These are phyloP conservation scores for Coprinellus micaceus DNA, from an alignment of 768 basidiomycete genomes.

Conservation along the genomic window DNA sequence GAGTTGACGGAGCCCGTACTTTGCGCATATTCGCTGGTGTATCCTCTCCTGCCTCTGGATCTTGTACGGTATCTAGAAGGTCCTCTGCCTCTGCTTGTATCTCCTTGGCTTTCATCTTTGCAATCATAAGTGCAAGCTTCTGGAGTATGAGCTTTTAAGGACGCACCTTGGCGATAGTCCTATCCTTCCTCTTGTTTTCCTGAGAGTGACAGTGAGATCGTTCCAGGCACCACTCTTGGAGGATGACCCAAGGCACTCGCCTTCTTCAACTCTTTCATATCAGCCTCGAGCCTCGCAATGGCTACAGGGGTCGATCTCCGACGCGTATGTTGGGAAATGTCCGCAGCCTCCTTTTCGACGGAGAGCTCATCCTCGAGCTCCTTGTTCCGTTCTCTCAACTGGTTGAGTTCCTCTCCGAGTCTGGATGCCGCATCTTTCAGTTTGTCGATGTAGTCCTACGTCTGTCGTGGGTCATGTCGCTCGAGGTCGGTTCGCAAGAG, in stretches of 20 bases:
- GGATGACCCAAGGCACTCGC: too few relatives aligned
- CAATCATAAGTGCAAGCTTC: background rate
- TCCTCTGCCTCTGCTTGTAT: slow-evolving; percentile 35
- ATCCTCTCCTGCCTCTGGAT: slow-evolving; percentile 28
- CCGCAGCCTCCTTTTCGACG: slow-evolving; percentile 2
- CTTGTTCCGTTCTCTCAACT: slow-evolving; percentile 17
- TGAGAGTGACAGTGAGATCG: slow-evolving; percentile 1
- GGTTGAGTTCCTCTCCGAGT: slow-evolving; percentile 13
- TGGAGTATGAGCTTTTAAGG: background rate
- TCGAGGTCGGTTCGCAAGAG: background rate
- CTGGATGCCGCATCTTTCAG: slow-evolving; percentile 13
- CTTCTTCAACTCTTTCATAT: slow-evolving; percentile 14
- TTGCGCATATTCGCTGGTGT: slow-evolving; percentile 38
- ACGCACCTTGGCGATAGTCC: slow-evolving; percentile 22
- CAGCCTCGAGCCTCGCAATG: slow-evolving; percentile 6
- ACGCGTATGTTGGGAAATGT: slow-evolving; percentile 3
- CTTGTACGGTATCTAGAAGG: slow-evolving; percentile 23
- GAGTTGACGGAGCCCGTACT: too few relatives aligned
- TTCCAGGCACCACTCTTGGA: too few relatives aligned
- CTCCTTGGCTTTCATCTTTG: slow-evolving; percentile 26
- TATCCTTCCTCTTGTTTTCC: slow-evolving; percentile 20
- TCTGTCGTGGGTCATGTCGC: background rate
- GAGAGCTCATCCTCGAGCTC: slow-evolving; percentile 13
- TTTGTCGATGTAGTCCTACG: slow-evolving; percentile 14
- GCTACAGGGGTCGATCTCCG: background rate